Evolutionary conservation across 140 eudicot species (phyloP).

Genomic region (Cichorium intybus): DNA sequence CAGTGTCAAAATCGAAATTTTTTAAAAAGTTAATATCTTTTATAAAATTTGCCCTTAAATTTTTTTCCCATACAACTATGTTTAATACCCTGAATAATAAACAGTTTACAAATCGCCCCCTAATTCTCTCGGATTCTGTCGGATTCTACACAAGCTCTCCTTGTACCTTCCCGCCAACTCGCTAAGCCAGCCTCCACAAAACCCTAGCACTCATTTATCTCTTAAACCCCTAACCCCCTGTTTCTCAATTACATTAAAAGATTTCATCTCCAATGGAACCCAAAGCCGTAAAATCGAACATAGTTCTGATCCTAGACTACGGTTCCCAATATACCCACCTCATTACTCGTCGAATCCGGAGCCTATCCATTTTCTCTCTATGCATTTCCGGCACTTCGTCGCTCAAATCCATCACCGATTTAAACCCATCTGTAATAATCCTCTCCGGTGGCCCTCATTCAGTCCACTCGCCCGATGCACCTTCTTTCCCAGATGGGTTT

Average conservation of each 20-base stretch:
- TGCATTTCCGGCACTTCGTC: slow-evolving; percentile 72
- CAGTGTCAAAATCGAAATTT: too few relatives aligned
- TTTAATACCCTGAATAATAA: too few relatives aligned
- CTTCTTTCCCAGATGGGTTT: not conserved
- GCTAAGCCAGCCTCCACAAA: slow-evolving; percentile 24
- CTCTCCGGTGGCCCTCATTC: not conserved
- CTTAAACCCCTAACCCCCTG: not conserved
- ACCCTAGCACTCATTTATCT: slow-evolving; percentile 12
- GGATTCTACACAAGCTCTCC: too few relatives aligned
- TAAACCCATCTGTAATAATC: not conserved
- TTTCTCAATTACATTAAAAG: not conserved
- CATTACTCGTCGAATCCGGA: slow-evolving; percentile 69
- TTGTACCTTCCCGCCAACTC: slow-evolving; percentile 23
- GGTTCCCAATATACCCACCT: slow-evolving; percentile 84
- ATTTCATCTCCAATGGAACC: slow-evolving; percentile 36
- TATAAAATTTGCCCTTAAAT: too few relatives aligned
- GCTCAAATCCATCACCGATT: slow-evolving; percentile 33
- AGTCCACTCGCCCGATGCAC: not conserved
- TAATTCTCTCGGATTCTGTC: too few relatives aligned
- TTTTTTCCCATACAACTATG: too few relatives aligned
- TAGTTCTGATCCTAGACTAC: slow-evolving; percentile 61
- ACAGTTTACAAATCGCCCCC: too few relatives aligned
- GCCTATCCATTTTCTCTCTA: slow-evolving; percentile 65
- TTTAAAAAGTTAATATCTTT: too few relatives aligned
- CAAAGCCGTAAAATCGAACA: slow-evolving; percentile 41